These are phyloP conservation scores for Cyathus striatus DNA, from an alignment of 768 basidiomycete species.

Conservation along the genomic window DNA sequence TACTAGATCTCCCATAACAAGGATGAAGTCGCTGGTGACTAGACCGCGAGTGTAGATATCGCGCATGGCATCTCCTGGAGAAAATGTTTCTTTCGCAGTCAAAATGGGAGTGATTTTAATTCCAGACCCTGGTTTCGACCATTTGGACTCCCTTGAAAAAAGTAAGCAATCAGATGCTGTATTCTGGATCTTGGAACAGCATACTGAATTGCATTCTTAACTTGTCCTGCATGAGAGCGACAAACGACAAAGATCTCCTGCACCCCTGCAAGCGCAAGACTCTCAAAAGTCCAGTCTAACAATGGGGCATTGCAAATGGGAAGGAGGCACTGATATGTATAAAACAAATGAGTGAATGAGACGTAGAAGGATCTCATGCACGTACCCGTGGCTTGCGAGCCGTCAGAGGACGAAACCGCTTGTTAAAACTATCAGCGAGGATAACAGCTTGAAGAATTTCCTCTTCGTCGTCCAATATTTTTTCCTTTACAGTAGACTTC, in stretches of 20 bases:
- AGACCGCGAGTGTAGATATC: constrained; percentile 91
- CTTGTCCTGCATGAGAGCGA: constrained; percentile 82
- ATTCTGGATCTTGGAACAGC: constrained; percentile 17
- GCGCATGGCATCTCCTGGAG: constrained; percentile 88
- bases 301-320: constrained; percentile 93
- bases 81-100: constrained; percentile 82
- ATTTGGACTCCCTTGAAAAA: constrained; percentile 66
- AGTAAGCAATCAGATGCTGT: constrained; percentile 6
- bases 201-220: constrained; percentile 82
- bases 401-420: constrained; percentile 88
- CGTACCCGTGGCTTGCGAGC: constrained; percentile 80
- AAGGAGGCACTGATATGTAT: constrained; percentile 65
- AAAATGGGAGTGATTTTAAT: constrained; percentile 83
- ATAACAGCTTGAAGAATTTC: constrained; percentile 92
- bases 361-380: constrained; percentile 6
- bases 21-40: constrained; percentile 86
- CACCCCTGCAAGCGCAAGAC: constrained; percentile 89
- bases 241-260: constrained; percentile 96
- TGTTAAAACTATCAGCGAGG: constrained; percentile 95
- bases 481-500: constrained; percentile 59
- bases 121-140: constrained; percentile 74
- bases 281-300: constrained; percentile 95
- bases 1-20: constrained; percentile 88
- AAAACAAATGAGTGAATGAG: constrained; percentile 7
- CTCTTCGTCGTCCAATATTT: constrained; percentile 65